phyloP scores from a whole-genome alignment of 192 early-diverging fungal genomes.

The Entomortierella lignicola region DNA sequence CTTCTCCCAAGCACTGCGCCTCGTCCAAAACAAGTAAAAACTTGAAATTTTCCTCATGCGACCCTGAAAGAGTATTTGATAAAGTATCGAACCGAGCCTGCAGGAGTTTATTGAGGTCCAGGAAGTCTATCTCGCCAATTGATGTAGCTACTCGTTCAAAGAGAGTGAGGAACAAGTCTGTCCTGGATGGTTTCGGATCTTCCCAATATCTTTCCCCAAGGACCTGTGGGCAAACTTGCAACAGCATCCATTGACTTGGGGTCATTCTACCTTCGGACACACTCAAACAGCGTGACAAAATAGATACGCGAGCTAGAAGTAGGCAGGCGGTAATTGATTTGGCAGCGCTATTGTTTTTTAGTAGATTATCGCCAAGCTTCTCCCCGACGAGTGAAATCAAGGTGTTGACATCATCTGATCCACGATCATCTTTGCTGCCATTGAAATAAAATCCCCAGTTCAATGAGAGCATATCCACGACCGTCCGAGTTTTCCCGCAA shows the following conservation, averaged over 20 bases:
- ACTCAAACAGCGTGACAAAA: conserved; percentile 8
- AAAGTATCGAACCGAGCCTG: background rate
- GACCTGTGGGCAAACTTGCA: conserved; percentile 3
- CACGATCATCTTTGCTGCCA: background rate
- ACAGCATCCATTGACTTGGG: conserved; percentile 20
- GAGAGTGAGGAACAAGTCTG: background rate
- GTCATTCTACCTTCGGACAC: conserved; percentile 4
- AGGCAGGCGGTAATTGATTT: conserved; percentile 8
- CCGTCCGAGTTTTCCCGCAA: conserved; percentile 21
- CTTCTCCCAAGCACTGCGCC: background rate
- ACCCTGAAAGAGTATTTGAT: background rate
- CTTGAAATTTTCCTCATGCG: background rate
- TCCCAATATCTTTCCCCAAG: background rate
- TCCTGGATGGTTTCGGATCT: background rate
- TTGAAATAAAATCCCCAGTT: conserved; percentile 31
- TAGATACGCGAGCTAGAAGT: conserved; percentile 8
- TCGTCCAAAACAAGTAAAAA: conserved; percentile 2
- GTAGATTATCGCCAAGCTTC: background rate
- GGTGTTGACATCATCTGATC: background rate
- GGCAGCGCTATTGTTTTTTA: conserved; percentile 6
- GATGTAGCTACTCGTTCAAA: background rate
- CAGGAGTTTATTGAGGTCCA: background rate
- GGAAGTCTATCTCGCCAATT: background rate
- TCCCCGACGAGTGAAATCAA: too few relatives aligned
- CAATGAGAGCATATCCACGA: conserved; percentile 18